Conservation (phyloP, 1,284 basidiomycete species). For the Ceratobasidium sp. region DNA sequence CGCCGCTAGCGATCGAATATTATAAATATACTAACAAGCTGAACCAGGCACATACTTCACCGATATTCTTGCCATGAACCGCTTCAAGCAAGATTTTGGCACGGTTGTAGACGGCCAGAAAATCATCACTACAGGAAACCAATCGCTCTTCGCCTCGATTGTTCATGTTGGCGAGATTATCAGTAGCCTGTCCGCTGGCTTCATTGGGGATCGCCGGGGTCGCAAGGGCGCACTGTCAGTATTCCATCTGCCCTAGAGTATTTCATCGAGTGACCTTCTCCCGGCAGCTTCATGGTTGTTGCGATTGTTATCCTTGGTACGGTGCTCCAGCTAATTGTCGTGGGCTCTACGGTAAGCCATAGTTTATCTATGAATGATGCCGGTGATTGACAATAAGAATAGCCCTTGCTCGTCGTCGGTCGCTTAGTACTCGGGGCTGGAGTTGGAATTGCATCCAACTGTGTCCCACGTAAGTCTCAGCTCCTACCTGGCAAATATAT, state of each 20-base stretch:
- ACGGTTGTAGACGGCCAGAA: constrained; percentile 50
- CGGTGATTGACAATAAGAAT: neutral
- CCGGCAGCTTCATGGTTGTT: constrained; percentile 52
- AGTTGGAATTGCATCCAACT: constrained; percentile 61
- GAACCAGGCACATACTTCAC: constrained; percentile 58
- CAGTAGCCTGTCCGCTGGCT: constrained; percentile 59
- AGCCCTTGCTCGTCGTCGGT: constrained; percentile 60
- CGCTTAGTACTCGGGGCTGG: constrained; percentile 60
- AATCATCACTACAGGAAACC: constrained; percentile 52
- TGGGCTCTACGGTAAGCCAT: constrained; percentile 54
- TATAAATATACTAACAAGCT: no score
- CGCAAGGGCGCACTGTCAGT: constrained; percentile 59
- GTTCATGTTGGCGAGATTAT: constrained; percentile 63
- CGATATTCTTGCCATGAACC: constrained; percentile 58
- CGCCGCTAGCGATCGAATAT: no score
- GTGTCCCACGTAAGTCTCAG: constrained; percentile 17
- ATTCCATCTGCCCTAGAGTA: constrained; percentile 23
- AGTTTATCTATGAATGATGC: constrained; percentile 6
- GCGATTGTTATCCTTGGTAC: constrained; percentile 58
- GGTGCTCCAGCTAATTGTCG: constrained; percentile 59
- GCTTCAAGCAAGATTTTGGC: constrained; percentile 54
- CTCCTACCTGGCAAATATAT: neutral
- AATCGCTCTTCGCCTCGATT: constrained; percentile 58
- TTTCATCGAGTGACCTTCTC: constrained; percentile 5
- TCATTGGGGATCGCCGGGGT: constrained; percentile 60